Evolutionary conservation across 352 stramenopile species (phyloP).

Genomic region (Globisporangium middletonii): DNA sequence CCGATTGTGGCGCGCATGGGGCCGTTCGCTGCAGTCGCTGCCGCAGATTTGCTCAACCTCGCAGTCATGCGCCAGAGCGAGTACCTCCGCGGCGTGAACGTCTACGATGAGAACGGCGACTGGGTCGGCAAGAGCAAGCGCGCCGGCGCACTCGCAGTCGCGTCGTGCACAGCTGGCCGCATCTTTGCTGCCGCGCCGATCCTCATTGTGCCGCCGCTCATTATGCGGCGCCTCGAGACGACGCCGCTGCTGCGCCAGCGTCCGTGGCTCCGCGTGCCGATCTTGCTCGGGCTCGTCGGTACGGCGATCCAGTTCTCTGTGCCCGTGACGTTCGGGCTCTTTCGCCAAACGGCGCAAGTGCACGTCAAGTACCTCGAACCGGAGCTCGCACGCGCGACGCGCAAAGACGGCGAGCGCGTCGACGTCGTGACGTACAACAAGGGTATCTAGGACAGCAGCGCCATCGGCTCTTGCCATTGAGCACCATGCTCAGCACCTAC

Average conservation of each 20-base stretch:
- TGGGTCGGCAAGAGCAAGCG: conserved; percentile 69
- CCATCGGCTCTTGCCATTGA: not conserved
- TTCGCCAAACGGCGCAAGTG: conserved; percentile 75
- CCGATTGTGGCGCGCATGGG: conserved; percentile 56
- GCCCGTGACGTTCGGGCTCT: conserved; percentile 80
- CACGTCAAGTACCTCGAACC: conserved; percentile 58
- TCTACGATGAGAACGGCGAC: conserved; percentile 80
- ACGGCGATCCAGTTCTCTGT: conserved; percentile 81
- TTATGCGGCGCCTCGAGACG: conserved; percentile 49
- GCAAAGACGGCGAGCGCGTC: conserved; percentile 46
- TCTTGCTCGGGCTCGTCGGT: conserved; percentile 63
- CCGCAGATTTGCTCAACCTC: conserved; percentile 82
- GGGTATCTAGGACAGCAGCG: conserved; percentile 33
- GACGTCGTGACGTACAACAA: conserved; percentile 82
- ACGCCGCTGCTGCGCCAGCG: conserved; percentile 30
- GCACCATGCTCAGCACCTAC: not conserved
- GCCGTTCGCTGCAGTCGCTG: conserved; percentile 75
- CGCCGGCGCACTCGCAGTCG: conserved; percentile 63
- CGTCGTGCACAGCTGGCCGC: conserved; percentile 65
- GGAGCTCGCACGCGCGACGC: conserved; percentile 31
- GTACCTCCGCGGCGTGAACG: conserved; percentile 70
- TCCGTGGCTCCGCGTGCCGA: conserved; percentile 59
- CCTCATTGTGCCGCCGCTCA: conserved; percentile 62
- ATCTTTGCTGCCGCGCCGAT: conserved; percentile 82
- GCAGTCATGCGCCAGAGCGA: conserved; percentile 83